Base-by-base conservation (phyloP, 805 yeast genomes). In the Kregervanrija delftensis region DNA sequence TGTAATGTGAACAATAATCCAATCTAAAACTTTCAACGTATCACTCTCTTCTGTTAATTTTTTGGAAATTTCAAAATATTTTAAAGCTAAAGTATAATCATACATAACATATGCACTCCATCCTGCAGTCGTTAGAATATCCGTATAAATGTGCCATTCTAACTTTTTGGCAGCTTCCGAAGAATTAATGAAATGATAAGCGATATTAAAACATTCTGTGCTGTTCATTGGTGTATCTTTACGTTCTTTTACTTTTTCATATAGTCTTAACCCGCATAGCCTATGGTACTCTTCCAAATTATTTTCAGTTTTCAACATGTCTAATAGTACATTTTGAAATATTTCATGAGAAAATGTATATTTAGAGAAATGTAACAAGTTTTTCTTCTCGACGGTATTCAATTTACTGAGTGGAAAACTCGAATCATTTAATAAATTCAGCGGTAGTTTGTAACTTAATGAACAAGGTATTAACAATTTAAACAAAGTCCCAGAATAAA, bases 381-480 rank as follows among this genome's bases (percentile, higher is more conserved):
- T 63, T 52, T 64, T 58, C 6, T 70, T 57, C 22, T 60, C 59
- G 1, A 56, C 41, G 4, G 64, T 63, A 11, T 58, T 46, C 11
- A 70, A 40, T 8, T 36, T 11, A 12, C 28, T 30, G 5, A 47
- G 11, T 11, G 43, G 35, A 30, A 28, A 46, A 11, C 5, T 22
- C 3, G 38, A 33, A 11, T 61, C 65, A 33, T 61, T 57, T 1
- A 68, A 63, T 8, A 61, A 55, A 12, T 69, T 69, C 45, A 73
- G 70, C 8, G 80, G 79, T 16, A 73, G 57, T 49, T 75, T 76
- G 53, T 73, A 73, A 48, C 66, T 68, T 2, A 70, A 57, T 22
- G 70, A 66, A 11, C 65, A 54, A 1, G 78, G 75, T 2, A 51
- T 48, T 5, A 76, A 52, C 3, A 73, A 35, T 12, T 59, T 55